Evolutionary conservation across 1,284 basidiomycete species (phyloP).

Genomic region (Malassezia nana): DNA sequence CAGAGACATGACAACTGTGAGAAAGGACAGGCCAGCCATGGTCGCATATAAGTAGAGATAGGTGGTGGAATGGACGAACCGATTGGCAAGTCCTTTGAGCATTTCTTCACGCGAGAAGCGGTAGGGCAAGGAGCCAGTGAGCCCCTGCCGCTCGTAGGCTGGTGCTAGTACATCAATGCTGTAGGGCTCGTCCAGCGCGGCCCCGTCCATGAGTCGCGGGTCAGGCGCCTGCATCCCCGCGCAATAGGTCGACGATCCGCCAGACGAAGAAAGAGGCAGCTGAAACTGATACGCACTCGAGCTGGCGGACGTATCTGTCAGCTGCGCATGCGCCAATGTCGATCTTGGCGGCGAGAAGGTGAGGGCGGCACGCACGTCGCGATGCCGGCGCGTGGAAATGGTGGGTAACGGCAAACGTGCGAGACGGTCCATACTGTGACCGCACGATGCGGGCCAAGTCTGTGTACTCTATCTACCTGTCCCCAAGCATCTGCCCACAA

Average conservation of each 20-base stretch:
- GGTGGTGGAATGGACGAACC: conserved; percentile 43
- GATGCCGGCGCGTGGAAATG: conserved; percentile 9
- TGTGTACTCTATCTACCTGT: neutral
- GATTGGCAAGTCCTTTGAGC: conserved; percentile 45
- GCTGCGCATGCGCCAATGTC: conserved; percentile 2
- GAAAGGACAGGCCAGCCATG: conserved; percentile 40
- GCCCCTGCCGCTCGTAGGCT: conserved; percentile 1
- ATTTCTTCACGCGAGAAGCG: conserved; percentile 37
- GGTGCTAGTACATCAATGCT: conserved; percentile 14
- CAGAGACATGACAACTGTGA: conserved; percentile 40
- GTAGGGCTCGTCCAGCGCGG: neutral
- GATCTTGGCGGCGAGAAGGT: neutral
- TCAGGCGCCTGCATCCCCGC: neutral
- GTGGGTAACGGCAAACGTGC: conserved; percentile 2
- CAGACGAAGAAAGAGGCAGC: neutral
- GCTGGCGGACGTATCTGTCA: neutral
- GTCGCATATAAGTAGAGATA: conserved; percentile 45
- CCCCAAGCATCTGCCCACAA: too few relatives aligned
- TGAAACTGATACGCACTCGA: conserved; percentile 10
- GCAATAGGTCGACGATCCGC: neutral
- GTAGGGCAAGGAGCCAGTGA: conserved; percentile 15
- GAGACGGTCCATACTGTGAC: too few relatives aligned
- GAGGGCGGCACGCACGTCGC: conserved; percentile 5
- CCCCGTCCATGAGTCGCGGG: neutral
- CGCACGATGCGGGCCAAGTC: too few relatives aligned